A percentile compares a stretch with the other conserved stretches of the same genome.
Evolutionary conservation across 148 eudicot genomes (phyloP).

Genomic region (Mesembryanthemum crystallinum): DNA sequence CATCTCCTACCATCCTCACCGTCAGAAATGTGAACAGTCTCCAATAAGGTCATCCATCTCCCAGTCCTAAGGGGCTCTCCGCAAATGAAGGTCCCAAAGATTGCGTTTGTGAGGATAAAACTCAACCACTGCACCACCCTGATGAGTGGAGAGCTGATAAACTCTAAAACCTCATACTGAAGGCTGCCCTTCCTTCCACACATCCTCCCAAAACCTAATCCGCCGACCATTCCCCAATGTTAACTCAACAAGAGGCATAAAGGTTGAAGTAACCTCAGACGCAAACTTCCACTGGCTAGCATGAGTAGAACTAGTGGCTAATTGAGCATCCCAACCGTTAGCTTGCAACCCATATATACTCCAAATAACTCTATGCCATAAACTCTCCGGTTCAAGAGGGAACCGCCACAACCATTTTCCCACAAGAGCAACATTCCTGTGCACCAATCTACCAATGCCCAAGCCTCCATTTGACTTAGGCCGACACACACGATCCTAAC

Average conservation of each 20-base stretch:
- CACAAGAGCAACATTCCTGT: neutral
- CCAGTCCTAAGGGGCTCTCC: neutral
- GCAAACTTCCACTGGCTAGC: no score
- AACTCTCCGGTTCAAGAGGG: no score
- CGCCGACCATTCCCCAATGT: neutral
- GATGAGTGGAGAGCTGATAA: neutral
- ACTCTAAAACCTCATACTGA: neutral
- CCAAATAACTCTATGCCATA: no score
- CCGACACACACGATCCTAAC: no score
- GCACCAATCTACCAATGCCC: neutral
- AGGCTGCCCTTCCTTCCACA: neutral
- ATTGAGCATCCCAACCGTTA: no score
- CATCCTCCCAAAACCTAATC: neutral
- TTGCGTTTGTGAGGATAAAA: no score
- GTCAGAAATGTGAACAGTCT: neutral
- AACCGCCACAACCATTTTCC: no score
- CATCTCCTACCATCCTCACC: neutral
- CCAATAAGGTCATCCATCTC: neutral
- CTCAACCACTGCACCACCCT: neutral
- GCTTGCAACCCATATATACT: neutral
- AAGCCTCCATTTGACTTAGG: no score
- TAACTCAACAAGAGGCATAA: neutral
- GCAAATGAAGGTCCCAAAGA: neutral
- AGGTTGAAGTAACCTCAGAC: neutral
- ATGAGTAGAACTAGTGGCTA: no score